These are phyloP conservation scores for Cyclocybe aegerita DNA, from an alignment of 768 basidiomycete genomes.

Conservation along the genomic window DNA sequence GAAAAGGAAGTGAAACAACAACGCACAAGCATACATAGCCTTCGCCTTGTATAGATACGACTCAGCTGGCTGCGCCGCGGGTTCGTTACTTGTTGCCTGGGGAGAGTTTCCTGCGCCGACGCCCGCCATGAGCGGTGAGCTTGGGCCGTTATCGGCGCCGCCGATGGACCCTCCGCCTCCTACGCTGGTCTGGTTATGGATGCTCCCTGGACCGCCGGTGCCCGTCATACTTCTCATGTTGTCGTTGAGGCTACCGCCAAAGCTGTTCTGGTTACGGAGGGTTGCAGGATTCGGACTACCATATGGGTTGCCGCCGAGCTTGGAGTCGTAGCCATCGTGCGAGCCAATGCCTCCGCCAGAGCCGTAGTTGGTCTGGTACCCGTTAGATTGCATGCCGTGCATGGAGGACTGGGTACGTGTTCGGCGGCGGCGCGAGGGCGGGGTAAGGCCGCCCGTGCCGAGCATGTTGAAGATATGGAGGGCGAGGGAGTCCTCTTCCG, in stretches of 20 bases:
- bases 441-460: slow-evolving; percentile 81
- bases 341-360: slow-evolving; percentile 73
- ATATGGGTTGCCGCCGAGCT: slow-evolving; percentile 48
- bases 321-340: slow-evolving; percentile 67
- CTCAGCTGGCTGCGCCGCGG: slow-evolving; percentile 35
- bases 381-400: slow-evolving; percentile 64
- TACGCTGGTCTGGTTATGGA: slow-evolving; percentile 48
- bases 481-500: slow-evolving; percentile 88
- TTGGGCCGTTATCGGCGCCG: slow-evolving; percentile 49
- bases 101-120: slow-evolving; percentile 55
- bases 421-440: slow-evolving; percentile 77
- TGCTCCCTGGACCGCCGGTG: slow-evolving; percentile 48
- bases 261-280: slow-evolving; percentile 54
- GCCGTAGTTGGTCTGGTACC: slow-evolving; percentile 61
- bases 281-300: slow-evolving; percentile 49
- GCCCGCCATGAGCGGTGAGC: slow-evolving; percentile 70
- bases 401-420: slow-evolving; percentile 61
- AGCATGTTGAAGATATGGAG: slow-evolving; percentile 87
- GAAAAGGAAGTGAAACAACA: slow-evolving; percentile 9
- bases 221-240: slow-evolving; percentile 36
- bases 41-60: slow-evolving; percentile 74
- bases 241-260: slow-evolving; percentile 43
- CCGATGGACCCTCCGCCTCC: slow-evolving; percentile 39
- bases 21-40: slow-evolving; percentile 83
- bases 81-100: slow-evolving; percentile 19